Conservation (phyloP, 2,329 filamentous ascomycete species). For the Penicillium sp. region DNA sequence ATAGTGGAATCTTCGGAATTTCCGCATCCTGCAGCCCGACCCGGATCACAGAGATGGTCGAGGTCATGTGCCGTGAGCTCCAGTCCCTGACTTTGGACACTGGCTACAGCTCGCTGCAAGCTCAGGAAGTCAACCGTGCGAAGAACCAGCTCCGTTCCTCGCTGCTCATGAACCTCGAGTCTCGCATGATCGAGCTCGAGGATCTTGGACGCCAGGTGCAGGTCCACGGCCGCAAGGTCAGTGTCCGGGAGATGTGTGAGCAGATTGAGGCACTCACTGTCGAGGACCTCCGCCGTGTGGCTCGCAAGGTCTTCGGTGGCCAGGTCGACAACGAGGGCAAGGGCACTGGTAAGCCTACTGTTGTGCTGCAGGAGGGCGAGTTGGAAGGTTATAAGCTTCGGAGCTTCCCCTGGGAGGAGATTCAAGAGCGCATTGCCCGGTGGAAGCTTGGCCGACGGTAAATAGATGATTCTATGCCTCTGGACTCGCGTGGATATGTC, state of each 20-base stretch:
- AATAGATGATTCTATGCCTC: constrained; percentile 12
- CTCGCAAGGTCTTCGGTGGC: constrained; percentile 74
- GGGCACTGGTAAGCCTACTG: constrained; percentile 86
- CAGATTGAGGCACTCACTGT: constrained; percentile 82
- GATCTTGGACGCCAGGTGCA: constrained; percentile 93
- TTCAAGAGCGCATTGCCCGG: constrained; percentile 78
- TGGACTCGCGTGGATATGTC: background rate
- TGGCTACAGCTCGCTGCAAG: constrained; percentile 70
- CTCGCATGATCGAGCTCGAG: constrained; percentile 94
- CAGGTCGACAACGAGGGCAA: constrained; percentile 69
- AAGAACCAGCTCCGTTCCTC: constrained; percentile 94
- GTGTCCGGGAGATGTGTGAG: constrained; percentile 88
- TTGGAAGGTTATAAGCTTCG: constrained; percentile 67
- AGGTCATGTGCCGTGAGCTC: constrained; percentile 92
- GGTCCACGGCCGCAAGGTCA: constrained; percentile 90
- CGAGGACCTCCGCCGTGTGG: constrained; percentile 77
- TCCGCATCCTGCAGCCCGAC: constrained; percentile 79
- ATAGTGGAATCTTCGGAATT: constrained; percentile 94
- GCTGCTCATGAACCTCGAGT: constrained; percentile 96
- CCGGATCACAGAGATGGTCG: constrained; percentile 78
- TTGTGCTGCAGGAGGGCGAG: constrained; percentile 90
- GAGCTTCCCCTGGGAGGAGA: constrained; percentile 78
- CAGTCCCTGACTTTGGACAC: constrained; percentile 72
- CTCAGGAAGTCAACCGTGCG: constrained; percentile 79
- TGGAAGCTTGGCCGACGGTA: constrained; percentile 75